Base-by-base conservation (phyloP, 768 basidiomycete genomes). In the Boletus vinaceobasis region DNA sequence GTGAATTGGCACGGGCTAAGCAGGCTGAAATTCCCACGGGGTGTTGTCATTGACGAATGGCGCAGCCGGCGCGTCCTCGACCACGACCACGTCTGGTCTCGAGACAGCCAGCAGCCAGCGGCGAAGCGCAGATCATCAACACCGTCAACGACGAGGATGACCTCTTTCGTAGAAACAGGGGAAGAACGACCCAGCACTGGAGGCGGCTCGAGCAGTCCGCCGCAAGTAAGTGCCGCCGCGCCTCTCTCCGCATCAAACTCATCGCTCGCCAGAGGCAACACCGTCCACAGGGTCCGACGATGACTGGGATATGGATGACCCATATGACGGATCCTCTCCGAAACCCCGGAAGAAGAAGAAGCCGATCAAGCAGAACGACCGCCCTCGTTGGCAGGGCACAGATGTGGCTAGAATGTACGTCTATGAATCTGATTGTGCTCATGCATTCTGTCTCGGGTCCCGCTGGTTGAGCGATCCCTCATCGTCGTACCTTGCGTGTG, bases 121-220 rank as follows among this genome's bases (percentile, higher is more conserved):
- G 52, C 5, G 53, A 61, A 21, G 26, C 40, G 5, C 47, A 60
- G 23, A 33, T 36, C 11, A 13, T 52, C 59, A 48, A 48, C 50
- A 33, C 59, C 38, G 43, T 42, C 68, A 67, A 79, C 11, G 85
- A 89, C 53, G 82, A 81, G 47, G 88, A 91, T 67, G 82, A 80
- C 15, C 74, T 82, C 68, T 91, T 90, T 60, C 79, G 90, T 62
- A 80, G 80, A 47, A 92, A 90, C 65, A 75, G 72, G 42, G 78
- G 79, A 55, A 75, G 87, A 48, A 80, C 81, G 5, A 65, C 74
- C 5, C 72, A 77, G 48, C 73, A 77, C 4, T 89, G 88, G 86
- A 80, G 75, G 64, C 78, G 77, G 53, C 67, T 91, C 39, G 79
- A 84, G 26, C 73, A 80, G 64, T 69, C 78, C 14, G 77, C 76